Percentiles rank a stretch among this genome's conserved stretches.
phyloP scores from a whole-genome alignment of 2,329 filamentous ascomycete species.

The Aureobasidium lini region DNA sequence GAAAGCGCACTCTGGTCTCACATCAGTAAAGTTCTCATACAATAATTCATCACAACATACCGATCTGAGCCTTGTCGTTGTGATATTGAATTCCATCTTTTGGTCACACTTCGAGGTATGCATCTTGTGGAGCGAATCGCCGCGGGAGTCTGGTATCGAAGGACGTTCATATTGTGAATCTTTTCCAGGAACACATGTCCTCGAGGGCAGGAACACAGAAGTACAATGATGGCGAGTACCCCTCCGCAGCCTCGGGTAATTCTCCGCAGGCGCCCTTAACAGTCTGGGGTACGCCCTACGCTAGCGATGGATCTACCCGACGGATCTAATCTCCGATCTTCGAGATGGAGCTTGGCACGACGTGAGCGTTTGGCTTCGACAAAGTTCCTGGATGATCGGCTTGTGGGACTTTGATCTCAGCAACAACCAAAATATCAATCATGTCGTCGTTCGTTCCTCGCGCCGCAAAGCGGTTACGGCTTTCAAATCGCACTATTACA shows the following conservation, averaged over 20 bases:
- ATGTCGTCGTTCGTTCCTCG: constrained; percentile 23
- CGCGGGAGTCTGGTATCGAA: background rate
- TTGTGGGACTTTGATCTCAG: background rate
- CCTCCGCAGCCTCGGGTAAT: background rate
- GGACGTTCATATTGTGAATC: background rate
- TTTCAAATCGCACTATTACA: constrained; percentile 14
- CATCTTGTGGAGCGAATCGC: background rate
- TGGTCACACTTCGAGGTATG: background rate
- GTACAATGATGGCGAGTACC: constrained; percentile 11
- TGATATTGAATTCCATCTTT: constrained; percentile 48
- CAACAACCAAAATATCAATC: constrained; percentile 1
- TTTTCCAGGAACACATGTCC: background rate
- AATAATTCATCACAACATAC: constrained; percentile 32
- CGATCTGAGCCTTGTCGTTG: constrained; percentile 53
- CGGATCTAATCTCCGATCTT: constrained; percentile 4
- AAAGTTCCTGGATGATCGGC: background rate
- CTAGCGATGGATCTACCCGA: background rate
- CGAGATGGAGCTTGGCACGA: background rate
- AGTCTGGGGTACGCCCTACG: constrained; percentile 8
- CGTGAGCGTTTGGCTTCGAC: background rate
- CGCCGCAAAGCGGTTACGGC: constrained; percentile 26
- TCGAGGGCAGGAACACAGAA: background rate
- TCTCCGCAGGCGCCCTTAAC: background rate
- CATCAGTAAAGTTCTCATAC: constrained; percentile 1
- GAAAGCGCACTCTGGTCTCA: constrained; percentile 57